Evolutionary conservation across 2,329 filamentous ascomycete species (phyloP).

Genomic region (Colletotrichum sidae): DNA sequence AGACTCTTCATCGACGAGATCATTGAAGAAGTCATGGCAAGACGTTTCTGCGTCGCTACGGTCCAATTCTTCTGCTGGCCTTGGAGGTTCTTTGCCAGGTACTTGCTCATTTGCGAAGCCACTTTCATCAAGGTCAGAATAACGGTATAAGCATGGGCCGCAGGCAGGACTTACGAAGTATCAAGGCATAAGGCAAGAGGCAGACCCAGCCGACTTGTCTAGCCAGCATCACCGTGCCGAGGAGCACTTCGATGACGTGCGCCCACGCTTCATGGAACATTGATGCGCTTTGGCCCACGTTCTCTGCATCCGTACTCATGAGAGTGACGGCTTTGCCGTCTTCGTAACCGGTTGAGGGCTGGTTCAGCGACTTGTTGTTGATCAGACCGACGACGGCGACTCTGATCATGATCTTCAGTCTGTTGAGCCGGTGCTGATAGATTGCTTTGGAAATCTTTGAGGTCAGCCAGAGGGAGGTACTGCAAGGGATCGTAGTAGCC

Average conservation of each 20-base stretch:
- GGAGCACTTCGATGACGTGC: conserved; percentile 36
- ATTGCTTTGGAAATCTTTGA: not conserved
- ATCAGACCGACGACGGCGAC: conserved; percentile 17
- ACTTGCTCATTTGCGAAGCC: conserved; percentile 18
- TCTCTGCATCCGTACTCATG: conserved; percentile 37
- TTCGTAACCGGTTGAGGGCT: conserved; percentile 1
- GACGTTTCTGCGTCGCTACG: conserved; percentile 42
- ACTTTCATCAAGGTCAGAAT: not conserved
- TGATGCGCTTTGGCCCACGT: conserved; percentile 24
- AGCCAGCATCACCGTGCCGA: conserved; percentile 38
- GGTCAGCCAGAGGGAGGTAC: not conserved
- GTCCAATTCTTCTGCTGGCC: conserved; percentile 20
- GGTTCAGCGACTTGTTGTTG: conserved; percentile 6
- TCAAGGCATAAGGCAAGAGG: conserved; percentile 52
- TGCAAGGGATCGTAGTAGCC: rapidly evolving
- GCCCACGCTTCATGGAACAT: conserved; percentile 40
- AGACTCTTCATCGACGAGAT: conserved; percentile 49
- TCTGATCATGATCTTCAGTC: conserved; percentile 17
- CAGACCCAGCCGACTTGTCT: conserved; percentile 39
- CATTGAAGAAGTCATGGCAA: conserved; percentile 44
- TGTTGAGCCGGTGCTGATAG: conserved; percentile 17
- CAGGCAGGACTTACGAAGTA: conserved; percentile 38
- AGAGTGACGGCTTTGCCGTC: conserved; percentile 26
- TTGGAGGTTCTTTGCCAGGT: conserved; percentile 21
- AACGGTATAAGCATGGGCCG: no score